Conservation (phyloP, 331 rosid species). For the Rosa hybrid region DNA sequence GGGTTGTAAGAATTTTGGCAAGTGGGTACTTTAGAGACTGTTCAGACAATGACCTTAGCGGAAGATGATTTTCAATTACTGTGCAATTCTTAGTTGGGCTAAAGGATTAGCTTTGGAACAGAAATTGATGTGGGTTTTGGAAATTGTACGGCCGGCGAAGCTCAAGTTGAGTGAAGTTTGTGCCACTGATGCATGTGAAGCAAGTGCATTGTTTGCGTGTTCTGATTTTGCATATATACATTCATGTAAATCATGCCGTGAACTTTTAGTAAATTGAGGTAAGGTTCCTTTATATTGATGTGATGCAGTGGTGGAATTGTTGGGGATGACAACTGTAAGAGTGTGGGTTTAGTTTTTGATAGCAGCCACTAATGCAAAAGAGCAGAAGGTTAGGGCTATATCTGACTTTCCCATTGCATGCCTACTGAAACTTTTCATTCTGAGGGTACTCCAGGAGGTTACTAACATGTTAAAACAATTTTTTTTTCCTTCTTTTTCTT, state of each 20-base stretch:
- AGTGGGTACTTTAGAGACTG: not conserved
- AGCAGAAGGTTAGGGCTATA: too few relatives aligned
- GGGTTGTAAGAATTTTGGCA: not conserved
- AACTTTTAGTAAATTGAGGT: not conserved
- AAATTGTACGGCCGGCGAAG: not conserved
- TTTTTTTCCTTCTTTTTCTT: too few relatives aligned
- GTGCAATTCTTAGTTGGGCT: not conserved
- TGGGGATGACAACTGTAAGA: too few relatives aligned
- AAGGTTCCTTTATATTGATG: too few relatives aligned
- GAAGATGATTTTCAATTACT: not conserved
- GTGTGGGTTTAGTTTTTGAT: too few relatives aligned
- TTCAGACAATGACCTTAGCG: not conserved
- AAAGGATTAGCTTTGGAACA: not conserved
- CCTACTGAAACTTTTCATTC: too few relatives aligned
- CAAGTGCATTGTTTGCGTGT: not conserved
- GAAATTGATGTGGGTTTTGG: constrained; percentile 1
- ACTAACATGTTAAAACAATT: too few relatives aligned
- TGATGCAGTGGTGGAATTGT: not conserved
- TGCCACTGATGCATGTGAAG: not conserved
- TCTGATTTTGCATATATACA: not conserved
- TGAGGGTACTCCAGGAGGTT: too few relatives aligned
- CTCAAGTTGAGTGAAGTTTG: not conserved
- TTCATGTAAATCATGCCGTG: not conserved
- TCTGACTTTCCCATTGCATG: too few relatives aligned
- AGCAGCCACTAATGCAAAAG: too few relatives aligned